phyloP scores from a whole-genome alignment of 139 green algal genomes.

The Ettlia oleoabundans region DNA sequence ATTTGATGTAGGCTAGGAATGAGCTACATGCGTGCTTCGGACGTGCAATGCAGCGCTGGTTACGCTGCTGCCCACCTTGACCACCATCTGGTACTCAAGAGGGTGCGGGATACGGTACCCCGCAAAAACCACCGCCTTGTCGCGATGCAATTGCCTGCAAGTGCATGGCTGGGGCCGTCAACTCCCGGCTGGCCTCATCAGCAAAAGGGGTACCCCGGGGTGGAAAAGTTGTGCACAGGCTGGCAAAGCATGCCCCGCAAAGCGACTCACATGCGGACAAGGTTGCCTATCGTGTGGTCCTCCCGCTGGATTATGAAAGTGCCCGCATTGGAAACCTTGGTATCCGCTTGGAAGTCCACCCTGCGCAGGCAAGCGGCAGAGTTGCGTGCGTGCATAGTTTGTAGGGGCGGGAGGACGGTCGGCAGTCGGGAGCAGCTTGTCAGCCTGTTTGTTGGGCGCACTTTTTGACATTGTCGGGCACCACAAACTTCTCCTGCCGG shows the following conservation, averaged over 20 bases:
- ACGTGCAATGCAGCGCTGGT: neutral
- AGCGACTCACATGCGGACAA: conserved; percentile 78
- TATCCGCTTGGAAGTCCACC: conserved; percentile 81
- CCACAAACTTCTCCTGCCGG: conserved; percentile 90
- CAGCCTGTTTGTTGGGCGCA: too few relatives aligned
- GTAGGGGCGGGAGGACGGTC: neutral
- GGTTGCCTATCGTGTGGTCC: conserved; percentile 96
- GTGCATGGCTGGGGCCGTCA: too few relatives aligned
- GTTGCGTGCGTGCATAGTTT: neutral
- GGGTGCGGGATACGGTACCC: conserved; percentile 96
- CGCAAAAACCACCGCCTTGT: conserved; percentile 86
- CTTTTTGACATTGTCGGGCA: conserved; percentile 86
- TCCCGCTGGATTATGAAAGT: conserved; percentile 89
- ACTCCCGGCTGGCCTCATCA: too few relatives aligned
- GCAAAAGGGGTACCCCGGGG: too few relatives aligned
- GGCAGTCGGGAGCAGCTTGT: neutral
- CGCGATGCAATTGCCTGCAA: conserved; percentile 69
- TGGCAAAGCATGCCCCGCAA: neutral
- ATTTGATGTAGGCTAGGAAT: too few relatives aligned
- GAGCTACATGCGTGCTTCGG: neutral
- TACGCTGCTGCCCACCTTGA: conserved; percentile 65
- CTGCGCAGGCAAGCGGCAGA: conserved; percentile 50
- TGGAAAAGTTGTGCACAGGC: too few relatives aligned
- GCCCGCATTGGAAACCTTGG: conserved; percentile 87
- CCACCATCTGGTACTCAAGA: conserved; percentile 84